Conservation (phyloP, 352 stramenopile genomes). For the Paralagenidium karlingii region DNA sequence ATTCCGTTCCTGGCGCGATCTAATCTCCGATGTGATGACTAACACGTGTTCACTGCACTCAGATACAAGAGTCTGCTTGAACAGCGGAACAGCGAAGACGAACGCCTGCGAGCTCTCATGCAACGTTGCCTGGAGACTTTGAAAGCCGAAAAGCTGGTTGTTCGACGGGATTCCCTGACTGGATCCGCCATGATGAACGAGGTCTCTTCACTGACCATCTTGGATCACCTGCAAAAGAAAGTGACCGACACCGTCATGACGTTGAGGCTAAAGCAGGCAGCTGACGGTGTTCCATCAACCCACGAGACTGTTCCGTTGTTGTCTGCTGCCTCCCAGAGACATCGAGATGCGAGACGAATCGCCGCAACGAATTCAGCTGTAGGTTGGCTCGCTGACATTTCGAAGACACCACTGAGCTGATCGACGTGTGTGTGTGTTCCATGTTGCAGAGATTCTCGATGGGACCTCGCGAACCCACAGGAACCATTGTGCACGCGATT, state of each 20-base stretch:
- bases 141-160: conserved; percentile 24
- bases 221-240: conserved; percentile 50
- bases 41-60: too few species aligned
- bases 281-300: conserved; percentile 10
- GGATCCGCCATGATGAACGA: conserved; percentile 32
- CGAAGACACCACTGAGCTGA: not conserved
- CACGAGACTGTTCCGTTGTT: conserved; percentile 10
- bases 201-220: conserved; percentile 20
- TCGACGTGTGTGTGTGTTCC: not conserved
- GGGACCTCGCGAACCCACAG: conserved; percentile 31
- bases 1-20: conserved; percentile 15
- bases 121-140: conserved; percentile 48
- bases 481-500: conserved; percentile 29
- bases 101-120: conserved; percentile 32
- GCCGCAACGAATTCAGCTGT: conserved; percentile 31
- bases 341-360: conserved; percentile 9
- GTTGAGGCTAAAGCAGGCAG: conserved; percentile 36
- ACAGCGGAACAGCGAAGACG: conserved; percentile 30
- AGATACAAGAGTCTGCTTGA: conserved; percentile 48
- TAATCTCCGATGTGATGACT: too few species aligned
- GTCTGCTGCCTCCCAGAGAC: not conserved
- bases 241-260: conserved; percentile 48
- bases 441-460: conserved; percentile 32
- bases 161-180: conserved; percentile 3
- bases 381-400: not conserved